Conservation (phyloP, 208 protist species). For the Trypanosomatidae sp. region DNA sequence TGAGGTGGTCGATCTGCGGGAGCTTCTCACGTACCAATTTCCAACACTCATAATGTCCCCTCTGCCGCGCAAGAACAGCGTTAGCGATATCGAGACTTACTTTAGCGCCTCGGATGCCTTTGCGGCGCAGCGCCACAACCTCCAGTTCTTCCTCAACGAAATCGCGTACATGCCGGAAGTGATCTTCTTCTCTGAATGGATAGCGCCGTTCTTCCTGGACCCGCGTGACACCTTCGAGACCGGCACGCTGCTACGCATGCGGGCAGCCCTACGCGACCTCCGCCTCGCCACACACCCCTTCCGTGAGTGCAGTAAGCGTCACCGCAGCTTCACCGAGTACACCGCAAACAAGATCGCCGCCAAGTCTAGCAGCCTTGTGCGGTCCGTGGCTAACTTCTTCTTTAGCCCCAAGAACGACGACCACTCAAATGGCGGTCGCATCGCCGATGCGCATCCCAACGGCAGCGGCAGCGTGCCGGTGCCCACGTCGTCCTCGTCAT, state of each 20-base stretch:
- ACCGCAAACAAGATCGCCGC: conserved; percentile 51
- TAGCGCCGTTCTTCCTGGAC: conserved; percentile 76
- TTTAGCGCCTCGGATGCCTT: conserved; percentile 55
- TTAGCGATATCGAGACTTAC: conserved; percentile 71
- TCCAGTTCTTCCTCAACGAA: conserved; percentile 78
- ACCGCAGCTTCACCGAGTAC: conserved; percentile 46
- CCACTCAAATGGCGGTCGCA: conserved; percentile 14
- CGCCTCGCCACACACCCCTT: conserved; percentile 43
- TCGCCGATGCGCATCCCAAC: conserved; percentile 4
- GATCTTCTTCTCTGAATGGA: conserved; percentile 74
- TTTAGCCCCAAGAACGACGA: conserved; percentile 20
- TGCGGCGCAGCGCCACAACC: conserved; percentile 48
- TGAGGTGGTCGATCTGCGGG: conserved; percentile 71
- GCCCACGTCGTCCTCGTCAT: conserved; percentile 14
- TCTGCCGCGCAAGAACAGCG: conserved; percentile 68
- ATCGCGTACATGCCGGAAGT: conserved; percentile 67
- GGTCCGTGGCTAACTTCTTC: conserved; percentile 55
- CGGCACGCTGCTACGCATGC: conserved; percentile 49
- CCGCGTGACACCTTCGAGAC: conserved; percentile 73
- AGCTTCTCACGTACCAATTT: conserved; percentile 72
- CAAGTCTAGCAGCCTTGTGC: conserved; percentile 61
- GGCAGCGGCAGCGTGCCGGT: conserved; percentile 12
- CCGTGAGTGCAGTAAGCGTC: conserved; percentile 57
- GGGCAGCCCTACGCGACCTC: conserved; percentile 35
- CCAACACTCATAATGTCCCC: conserved; percentile 75